A percentile compares a stretch with the other conserved stretches of the same genome.
Conservation (phyloP, 2,329 filamentous ascomycete genomes). For the Aspergillus pseudotamarii region DNA sequence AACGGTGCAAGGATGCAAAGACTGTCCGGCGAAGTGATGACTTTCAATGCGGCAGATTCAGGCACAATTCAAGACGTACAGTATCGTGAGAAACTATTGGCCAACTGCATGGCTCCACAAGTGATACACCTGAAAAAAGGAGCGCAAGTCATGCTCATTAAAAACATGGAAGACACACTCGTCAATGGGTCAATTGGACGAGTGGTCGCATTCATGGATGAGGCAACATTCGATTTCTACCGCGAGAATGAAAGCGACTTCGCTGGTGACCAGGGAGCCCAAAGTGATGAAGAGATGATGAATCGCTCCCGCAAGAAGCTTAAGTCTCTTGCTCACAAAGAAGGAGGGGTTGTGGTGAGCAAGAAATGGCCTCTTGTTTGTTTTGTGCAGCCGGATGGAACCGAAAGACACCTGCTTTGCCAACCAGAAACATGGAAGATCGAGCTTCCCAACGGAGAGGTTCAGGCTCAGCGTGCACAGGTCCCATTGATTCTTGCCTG, state of each 20-base stretch:
- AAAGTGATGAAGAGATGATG: constrained; percentile 46
- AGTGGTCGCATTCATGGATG: constrained; percentile 78
- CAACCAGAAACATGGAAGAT: constrained; percentile 93
- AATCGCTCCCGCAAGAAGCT: constrained; percentile 58
- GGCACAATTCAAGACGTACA: constrained; percentile 68
- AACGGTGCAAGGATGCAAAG: constrained; percentile 74
- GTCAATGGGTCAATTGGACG: constrained; percentile 94
- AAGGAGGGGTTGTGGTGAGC: constrained; percentile 51
- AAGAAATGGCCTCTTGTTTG: constrained; percentile 79
- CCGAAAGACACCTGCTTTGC: constrained; percentile 74
- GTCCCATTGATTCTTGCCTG: constrained; percentile 91
- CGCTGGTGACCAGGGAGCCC: constrained; percentile 51
- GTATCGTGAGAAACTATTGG: constrained; percentile 74
- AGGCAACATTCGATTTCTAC: constrained; percentile 63
- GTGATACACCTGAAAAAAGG: constrained; percentile 80
- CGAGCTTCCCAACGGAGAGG: constrained; percentile 90
- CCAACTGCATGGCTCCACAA: constrained; percentile 92
- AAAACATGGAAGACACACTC: constrained; percentile 91
- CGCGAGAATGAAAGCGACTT: constrained; percentile 61
- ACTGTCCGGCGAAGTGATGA: constrained; percentile 68
- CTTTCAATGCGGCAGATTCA: constrained; percentile 73
- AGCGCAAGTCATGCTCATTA: constrained; percentile 99
- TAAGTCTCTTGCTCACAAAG: constrained; percentile 53
- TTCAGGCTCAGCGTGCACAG: constrained; percentile 83
- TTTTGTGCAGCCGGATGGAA: constrained; percentile 79